phyloP scores from a whole-genome alignment of 1,139 yeast species.

The Candida sp. region DNA sequence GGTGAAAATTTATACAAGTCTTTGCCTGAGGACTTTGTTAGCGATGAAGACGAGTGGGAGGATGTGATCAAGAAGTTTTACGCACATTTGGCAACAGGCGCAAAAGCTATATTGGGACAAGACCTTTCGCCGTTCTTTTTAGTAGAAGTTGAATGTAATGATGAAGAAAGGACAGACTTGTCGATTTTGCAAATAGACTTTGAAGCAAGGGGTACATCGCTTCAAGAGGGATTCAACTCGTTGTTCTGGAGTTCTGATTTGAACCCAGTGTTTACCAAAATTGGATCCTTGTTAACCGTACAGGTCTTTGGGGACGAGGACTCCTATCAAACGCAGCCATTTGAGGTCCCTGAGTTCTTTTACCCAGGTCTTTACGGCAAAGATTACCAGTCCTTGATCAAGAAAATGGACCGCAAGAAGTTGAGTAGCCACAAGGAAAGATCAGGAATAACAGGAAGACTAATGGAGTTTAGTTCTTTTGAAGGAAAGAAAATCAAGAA shows the following conservation, averaged over 20 bases:
- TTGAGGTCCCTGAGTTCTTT: conserved; percentile 29
- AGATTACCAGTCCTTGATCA: conserved; percentile 21
- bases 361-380: conserved; percentile 36
- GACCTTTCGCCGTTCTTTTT: conserved; percentile 19
- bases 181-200: conserved; percentile 37
- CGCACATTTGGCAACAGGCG: conserved; percentile 18
- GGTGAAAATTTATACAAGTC: conserved; percentile 21
- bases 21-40: conserved; percentile 27
- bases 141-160: conserved; percentile 28
- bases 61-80: conserved; percentile 34
- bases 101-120: conserved; percentile 17
- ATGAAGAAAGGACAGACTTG: conserved; percentile 27
- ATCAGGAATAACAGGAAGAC: conserved; percentile 20
- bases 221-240: conserved; percentile 36
- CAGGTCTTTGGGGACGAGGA: conserved; percentile 28
- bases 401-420: conserved; percentile 22
- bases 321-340: conserved; percentile 17
- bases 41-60: conserved; percentile 30
- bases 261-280: conserved; percentile 18
- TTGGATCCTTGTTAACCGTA: conserved; percentile 39
- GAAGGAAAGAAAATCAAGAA: conserved; percentile 39
- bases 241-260: conserved; percentile 40
- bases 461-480: conserved; percentile 36
- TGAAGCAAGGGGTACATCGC: conserved; percentile 29
- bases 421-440: conserved; percentile 19